Base-by-base conservation (phyloP, 2,329 filamentous ascomycete species). In the Leptosphaerulina australis region DNA sequence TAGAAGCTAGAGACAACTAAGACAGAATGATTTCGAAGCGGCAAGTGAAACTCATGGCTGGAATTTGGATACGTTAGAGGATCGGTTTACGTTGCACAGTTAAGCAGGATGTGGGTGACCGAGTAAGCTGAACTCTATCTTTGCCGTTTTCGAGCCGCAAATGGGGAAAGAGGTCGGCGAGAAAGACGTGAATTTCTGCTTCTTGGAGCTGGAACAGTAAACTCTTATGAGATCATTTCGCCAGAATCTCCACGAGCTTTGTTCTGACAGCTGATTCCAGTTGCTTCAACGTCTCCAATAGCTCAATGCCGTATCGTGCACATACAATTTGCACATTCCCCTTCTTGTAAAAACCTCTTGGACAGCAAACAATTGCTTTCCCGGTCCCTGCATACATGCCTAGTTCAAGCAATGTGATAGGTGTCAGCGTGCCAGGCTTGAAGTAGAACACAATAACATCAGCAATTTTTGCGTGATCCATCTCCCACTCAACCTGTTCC, bases 401-500 rank as follows among this genome's bases (percentile, higher is more conserved):
- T 26, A 88, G 64, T 68, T 88, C 85, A 37, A 87, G 64, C 58
- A 88, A 63, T 33, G 79, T 82, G 34, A 86, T 74, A 2, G 83
- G 81, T 6, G 83, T 81, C 38, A 74, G 64, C 0, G 79, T 82
- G 1, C 59, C 70, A 0, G 77, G 74, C 20, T 79, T 76, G 47
- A 87, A 83, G 57, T 81, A 82, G 31, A 87, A 71, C 4, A 81
- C 79, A 14, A 87, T 70, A 3, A 86, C 56, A 64, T 82, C 78
- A 0, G 83, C 82, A 1, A 55, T 45, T 11, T 81, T 77, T 57
- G 82, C 81, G 69, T 77, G 80, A 31, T 82, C 77, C 29, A 87
- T 76, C 66, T 88, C 85, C 84, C 85, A 88, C 31, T 77, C 70
- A 0, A 83, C 77, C 66, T 87, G 84, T 48, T 82, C 73, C n/a